These are phyloP conservation scores for Aciculoconidium aculeatum DNA, from an alignment of 805 yeast genomes.

Conservation along the genomic window DNA sequence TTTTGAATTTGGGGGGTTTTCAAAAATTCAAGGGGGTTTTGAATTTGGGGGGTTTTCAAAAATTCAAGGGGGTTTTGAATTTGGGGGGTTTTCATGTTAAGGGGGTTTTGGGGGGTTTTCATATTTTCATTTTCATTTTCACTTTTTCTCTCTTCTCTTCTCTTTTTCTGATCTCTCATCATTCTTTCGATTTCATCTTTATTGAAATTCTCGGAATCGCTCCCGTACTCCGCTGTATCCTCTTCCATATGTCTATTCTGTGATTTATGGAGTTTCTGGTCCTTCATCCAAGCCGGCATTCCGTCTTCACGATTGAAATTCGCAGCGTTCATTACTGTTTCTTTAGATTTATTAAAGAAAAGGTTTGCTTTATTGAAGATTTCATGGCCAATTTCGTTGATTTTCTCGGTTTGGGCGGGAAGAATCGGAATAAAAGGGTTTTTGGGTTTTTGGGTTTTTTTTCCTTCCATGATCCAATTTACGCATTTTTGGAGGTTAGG, in stretches of 20 bases:
- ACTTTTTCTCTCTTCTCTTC: conserved; percentile 34
- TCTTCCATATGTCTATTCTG: conserved; percentile 30
- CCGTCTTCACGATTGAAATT: conserved; percentile 10
- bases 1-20: too few relatives aligned
- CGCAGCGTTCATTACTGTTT: conserved; percentile 56
- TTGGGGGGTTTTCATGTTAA: conserved; percentile 11
- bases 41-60: too few relatives aligned
- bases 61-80: too few relatives aligned
- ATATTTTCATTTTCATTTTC: too few relatives aligned
- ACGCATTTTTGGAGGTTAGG: conserved; percentile 61
- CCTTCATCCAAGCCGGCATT: conserved; percentile 73
- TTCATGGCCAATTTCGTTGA: conserved; percentile 51
- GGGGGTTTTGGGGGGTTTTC: neutral
- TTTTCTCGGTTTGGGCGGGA: too few relatives aligned
- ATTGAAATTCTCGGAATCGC: conserved; percentile 43
- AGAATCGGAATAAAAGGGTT: neutral
- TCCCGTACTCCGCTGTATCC: conserved; percentile 37
- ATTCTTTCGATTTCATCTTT: conserved; percentile 35
- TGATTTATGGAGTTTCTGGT: conserved; percentile 44
- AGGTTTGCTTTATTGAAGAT: conserved; percentile 55
- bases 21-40: too few relatives aligned
- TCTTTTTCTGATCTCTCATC: conserved; percentile 30
- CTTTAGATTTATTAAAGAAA: conserved; percentile 52
- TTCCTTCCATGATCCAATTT: conserved; percentile 53
- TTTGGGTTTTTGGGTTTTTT: conserved; percentile 4